Base-by-base conservation (phyloP, 352 stramenopile species). In the Phytophthora macrochlamydospora region DNA sequence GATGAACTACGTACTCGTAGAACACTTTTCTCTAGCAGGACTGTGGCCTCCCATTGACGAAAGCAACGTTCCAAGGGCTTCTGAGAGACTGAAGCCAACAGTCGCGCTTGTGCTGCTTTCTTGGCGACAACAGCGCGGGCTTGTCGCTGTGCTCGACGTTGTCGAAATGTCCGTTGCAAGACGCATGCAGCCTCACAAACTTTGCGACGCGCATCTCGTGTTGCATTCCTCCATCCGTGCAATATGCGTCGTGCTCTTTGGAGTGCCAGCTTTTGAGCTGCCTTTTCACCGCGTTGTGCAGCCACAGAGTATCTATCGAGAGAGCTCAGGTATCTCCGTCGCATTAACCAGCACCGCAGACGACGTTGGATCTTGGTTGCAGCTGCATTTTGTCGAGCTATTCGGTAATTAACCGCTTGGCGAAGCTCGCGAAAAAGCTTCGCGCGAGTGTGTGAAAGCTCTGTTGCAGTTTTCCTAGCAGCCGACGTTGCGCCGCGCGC, bases 61-160 rank as follows among this genome's bases (percentile, higher is more conserved):
- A 93, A 93, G 37, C 70, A 85, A 2, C 76, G 69, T 51, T 87
- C 81, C 2, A 92, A 49, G 7, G 83, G 85, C 37, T 88, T 91
- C 52, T 76, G 67, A 4, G 78, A 73, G 1, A 78, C 68, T 38
- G 71, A 67, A 18, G 72, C 76, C 13, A 93, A 45, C 30, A 91
- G 40, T 18, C 68, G 66, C 46, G 65, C 70, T 13, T 87, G 81
- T 4, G 75, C 72, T 42, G 79, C 78, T 43, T 74, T 77, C 62
- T 91, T 92, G 5, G 69, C 66, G 30, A 92, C 56, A 1, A 85
- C 33, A 5, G 65, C 67, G 14, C 71, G 72, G 6, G 83, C 83
- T 46, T 80, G 55, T 3, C 55, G 67, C 59, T 81, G 79, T 7
- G 79, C 83, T 14, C 72, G 60, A 8, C 75, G 71, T 11, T 74